Base-by-base conservation (phyloP, 345 rosid species). In the Luvunga scandens region DNA sequence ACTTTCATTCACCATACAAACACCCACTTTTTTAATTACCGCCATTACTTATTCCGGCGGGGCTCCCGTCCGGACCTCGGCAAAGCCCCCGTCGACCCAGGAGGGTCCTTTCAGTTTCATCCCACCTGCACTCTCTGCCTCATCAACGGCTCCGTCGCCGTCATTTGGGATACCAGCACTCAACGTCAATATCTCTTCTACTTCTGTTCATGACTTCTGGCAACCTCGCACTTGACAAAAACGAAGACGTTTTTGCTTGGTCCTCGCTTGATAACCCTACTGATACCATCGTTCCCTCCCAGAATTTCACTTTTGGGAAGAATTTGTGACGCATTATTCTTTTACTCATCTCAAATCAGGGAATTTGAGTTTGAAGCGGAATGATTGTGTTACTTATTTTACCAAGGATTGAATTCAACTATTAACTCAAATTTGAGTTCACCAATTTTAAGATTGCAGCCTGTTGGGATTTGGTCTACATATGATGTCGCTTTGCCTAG, bases 121-220 rank as follows among this genome's bases (percentile, higher is more conserved):
- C 33, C 84, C 83, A 66, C 78, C 33, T 93, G 97, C 13, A 65
- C 85, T 34, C 90, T 89, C 83, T 85, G 84, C 50, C 93, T 92
- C 42, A 18, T 87, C 75, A 88, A 85, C 80, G 88, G 90, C 83
- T 86, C 92, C 31, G 91, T 90, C 22, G 28, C 84, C 34, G 50
- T 79, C 66, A 55, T 91, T 42, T 92, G 95, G 95, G 87, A 86
- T 71, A 88, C 93, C 59, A 34, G 56, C 65, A 91, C 89, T 2
- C 56, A 83, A 27, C 14, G 56, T 19, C 0, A 91, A 90, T 19
- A 91, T 86, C 39, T 22, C 86, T 72, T 83, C 91, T n/a, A 91
- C 91, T 25, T 64, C 89, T 0, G 71, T 92, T 39, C 84, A 89
- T 13, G 90, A 88, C 67, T 36, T 80, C 81, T 1, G 93, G 97